Percentiles rank a stretch among this genome's conserved stretches.
Evolutionary conservation across 2,329 filamentous ascomycete genomes (phyloP).

Genomic region (Aspergillus novoparasiticus): DNA sequence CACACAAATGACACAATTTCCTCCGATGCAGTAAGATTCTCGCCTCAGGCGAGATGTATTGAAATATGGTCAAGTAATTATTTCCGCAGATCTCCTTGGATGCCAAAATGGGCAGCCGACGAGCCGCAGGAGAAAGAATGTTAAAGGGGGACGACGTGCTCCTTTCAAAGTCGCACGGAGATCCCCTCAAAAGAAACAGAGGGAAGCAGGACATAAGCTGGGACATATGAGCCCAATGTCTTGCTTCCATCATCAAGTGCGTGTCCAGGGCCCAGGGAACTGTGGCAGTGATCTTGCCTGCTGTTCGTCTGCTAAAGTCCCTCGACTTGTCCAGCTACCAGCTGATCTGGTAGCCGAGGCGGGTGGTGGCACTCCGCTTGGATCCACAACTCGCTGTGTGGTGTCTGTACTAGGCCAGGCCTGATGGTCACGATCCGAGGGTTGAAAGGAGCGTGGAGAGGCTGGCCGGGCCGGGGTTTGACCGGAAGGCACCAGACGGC

Average conservation of each 20-base stretch:
- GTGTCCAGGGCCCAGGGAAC: conserved; percentile 21
- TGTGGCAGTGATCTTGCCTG: conserved; percentile 19
- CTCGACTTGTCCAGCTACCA: conserved; percentile 17
- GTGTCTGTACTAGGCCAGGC: conserved; percentile 15
- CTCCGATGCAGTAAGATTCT: conserved; percentile 11
- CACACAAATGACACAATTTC: conserved; percentile 10
- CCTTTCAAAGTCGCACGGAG: neutral
- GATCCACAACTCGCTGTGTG: conserved; percentile 11
- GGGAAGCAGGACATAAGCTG: too few relatives aligned
- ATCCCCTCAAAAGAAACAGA: neutral
- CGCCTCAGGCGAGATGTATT: conserved; percentile 9
- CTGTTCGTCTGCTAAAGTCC: conserved; percentile 14
- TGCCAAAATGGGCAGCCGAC: neutral
- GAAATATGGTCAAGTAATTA: conserved; percentile 8
- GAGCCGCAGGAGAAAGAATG: neutral
- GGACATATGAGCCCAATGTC: neutral
- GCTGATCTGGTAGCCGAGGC: conserved; percentile 12
- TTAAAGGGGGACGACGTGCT: neutral
- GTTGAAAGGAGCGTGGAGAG: conserved; percentile 29
- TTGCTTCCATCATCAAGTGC: conserved; percentile 5
- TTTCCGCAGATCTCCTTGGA: neutral
- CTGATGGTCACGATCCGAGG: conserved; percentile 16
- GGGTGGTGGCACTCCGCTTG: conserved; percentile 7
- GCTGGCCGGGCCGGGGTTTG: conserved; percentile 34
- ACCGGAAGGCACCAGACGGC: conserved; percentile 27